Conservation (phyloP, 257 asterid species). For the Ballota nigra region DNA sequence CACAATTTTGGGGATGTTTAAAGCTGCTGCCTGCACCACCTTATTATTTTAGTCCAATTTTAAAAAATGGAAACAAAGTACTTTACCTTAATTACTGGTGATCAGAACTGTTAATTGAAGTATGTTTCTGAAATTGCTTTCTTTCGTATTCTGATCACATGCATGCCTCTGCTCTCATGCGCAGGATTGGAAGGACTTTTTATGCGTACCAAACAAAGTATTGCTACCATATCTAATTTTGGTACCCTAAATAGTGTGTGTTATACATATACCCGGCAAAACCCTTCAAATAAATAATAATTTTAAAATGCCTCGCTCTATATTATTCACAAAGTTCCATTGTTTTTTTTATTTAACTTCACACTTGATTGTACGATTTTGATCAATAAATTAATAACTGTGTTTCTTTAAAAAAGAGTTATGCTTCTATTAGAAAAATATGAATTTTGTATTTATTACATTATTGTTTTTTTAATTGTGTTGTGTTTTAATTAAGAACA, state of each 20-base stretch:
- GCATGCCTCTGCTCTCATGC: conserved; percentile 21
- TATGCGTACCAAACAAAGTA: conserved; percentile 21
- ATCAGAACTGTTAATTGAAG: conserved; percentile 21
- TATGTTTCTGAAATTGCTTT: conserved; percentile 28
- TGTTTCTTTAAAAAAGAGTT: no score
- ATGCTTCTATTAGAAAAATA: no score
- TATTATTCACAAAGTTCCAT: no score
- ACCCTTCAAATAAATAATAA: no score
- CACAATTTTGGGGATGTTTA: conserved; percentile 45
- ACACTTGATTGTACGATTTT: no score
- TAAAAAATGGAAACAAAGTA: neutral
- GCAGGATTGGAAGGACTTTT: neutral
- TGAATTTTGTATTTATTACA: no score
- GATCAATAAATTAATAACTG: no score
- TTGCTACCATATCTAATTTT: conserved; percentile 18
- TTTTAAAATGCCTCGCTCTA: no score
- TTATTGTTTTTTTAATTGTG: no score
- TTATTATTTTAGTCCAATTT: neutral
- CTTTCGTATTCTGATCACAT: conserved; percentile 22
- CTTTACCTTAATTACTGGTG: conserved; percentile 15
- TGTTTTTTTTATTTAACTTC: no score
- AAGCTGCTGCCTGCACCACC: conserved; percentile 56
- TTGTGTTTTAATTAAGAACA: no score
- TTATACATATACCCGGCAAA: no score
- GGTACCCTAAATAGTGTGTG: conserved; percentile 7